These are phyloP conservation scores for Akanthomyces dipterigenus DNA, from an alignment of 2,329 filamentous ascomycete genomes.

Conservation along the genomic window DNA sequence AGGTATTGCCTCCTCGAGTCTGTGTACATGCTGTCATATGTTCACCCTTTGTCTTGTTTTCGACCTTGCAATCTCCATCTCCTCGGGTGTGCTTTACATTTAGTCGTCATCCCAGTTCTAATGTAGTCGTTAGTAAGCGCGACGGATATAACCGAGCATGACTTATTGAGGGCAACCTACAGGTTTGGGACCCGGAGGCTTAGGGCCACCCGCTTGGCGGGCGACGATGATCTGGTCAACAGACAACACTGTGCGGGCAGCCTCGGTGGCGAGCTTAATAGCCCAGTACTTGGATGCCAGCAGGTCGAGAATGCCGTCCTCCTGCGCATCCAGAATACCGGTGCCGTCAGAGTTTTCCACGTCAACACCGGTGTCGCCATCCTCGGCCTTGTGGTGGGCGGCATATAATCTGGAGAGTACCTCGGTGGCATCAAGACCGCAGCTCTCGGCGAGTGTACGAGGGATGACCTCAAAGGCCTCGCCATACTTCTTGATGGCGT, in stretches of 20 bases:
- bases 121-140: not conserved
- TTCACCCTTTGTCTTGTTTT: slow-evolving; percentile 9
- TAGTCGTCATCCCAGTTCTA: slow-evolving; percentile 60
- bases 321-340: slow-evolving; percentile 77
- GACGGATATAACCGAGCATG: not conserved
- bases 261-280: slow-evolving; percentile 92
- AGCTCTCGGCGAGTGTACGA: slow-evolving; percentile 87
- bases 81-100: slow-evolving; percentile 19
- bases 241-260: slow-evolving; percentile 85
- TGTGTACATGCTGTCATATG: slow-evolving; percentile 6
- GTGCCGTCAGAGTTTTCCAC: slow-evolving; percentile 79
- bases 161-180: slow-evolving; percentile 27
- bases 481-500: slow-evolving; percentile 94
- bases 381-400: slow-evolving; percentile 80
- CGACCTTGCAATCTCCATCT: slow-evolving; percentile 15
- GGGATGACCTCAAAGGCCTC: slow-evolving; percentile 98
- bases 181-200: slow-evolving; percentile 90
- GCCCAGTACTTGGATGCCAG: slow-evolving; percentile 93
- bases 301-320: slow-evolving; percentile 86
- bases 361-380: slow-evolving; percentile 90
- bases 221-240: slow-evolving; percentile 99
- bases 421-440: slow-evolving; percentile 94
- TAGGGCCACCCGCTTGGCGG: slow-evolving; percentile 92
- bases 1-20: slow-evolving; percentile 2
- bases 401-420: slow-evolving; percentile 88